Evolutionary conservation across 2,329 filamentous ascomycete species (phyloP).

Genomic region (Cladosporium colombiae): DNA sequence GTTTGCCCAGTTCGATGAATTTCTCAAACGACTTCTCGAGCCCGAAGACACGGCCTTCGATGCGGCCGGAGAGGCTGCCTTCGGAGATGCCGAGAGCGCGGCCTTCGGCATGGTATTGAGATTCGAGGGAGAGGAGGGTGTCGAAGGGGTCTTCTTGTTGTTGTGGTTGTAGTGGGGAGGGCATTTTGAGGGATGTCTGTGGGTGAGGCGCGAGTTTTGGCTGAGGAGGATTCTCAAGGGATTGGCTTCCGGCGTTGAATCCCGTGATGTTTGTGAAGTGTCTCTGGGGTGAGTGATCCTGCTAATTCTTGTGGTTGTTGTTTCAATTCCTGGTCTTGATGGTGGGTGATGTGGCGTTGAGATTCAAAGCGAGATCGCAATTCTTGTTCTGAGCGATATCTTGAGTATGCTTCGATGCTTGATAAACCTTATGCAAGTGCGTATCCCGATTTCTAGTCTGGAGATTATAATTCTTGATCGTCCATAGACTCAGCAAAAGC

Average conservation of each 20-base stretch:
- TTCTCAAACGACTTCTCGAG: constrained; percentile 94
- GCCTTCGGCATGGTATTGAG: constrained; percentile 78
- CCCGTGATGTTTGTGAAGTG: neutral
- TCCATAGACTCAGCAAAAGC: neutral
- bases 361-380: neutral
- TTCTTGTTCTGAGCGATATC: neutral
- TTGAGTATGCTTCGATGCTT: neutral
- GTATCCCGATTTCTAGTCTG: neutral
- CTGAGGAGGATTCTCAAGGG: no score
- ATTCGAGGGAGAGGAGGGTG: constrained; percentile 60
- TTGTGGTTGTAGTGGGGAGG: constrained; percentile 40
- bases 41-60: constrained; percentile 88
- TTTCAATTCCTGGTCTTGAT: neutral
- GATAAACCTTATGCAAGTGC: neutral
- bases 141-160: constrained; percentile 52
- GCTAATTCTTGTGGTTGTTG: neutral
- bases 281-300: no score
- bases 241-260: no score
- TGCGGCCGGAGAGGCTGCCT: constrained; percentile 73
- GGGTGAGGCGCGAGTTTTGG: no score
- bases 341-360: neutral
- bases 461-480: neutral
- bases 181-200: neutral
- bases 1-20: constrained; percentile 74
- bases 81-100: constrained; percentile 74